A percentile compares a stretch with the other conserved stretches of the same genome.
Conservation (phyloP, 164 flowering plant genomes). For the Aristolochia fimbriata region DNA sequence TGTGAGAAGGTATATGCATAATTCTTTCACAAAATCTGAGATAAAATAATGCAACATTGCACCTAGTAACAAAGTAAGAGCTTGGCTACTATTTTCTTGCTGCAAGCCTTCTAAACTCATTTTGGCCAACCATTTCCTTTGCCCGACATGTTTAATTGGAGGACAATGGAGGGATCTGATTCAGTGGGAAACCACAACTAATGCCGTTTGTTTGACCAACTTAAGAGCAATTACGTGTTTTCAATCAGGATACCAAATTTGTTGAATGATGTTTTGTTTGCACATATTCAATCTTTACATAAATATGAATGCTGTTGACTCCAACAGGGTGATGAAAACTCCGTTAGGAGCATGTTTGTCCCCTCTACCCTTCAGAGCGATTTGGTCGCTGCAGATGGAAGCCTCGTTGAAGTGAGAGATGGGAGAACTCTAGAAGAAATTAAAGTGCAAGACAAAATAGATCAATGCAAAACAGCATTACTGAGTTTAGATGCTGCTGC, state of each 20-base stretch:
- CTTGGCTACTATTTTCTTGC: not conserved
- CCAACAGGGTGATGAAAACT: conserved; percentile 2
- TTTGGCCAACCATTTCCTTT: no score
- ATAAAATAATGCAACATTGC: not conserved
- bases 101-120: not conserved
- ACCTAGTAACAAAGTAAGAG: not conserved
- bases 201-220: no score
- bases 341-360: not conserved
- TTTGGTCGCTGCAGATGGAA: not conserved
- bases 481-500: conserved; percentile 33
- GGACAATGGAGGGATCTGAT: no score
- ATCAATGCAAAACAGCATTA: conserved; percentile 35
- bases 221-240: no score
- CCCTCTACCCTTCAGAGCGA: conserved; percentile 6
- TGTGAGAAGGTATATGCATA: conserved; percentile 6
- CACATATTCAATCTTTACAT: not conserved
- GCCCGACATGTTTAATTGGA: no score
- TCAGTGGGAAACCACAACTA: no score
- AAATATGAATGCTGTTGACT: not conserved
- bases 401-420: conserved; percentile 5
- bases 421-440: conserved; percentile 5
- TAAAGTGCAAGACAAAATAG: conserved; percentile 17
- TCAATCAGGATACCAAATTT: no score
- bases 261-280: no score
- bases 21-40: not conserved